Base-by-base conservation (phyloP, 1,284 basidiomycete genomes). In the Malassezia caprae region DNA sequence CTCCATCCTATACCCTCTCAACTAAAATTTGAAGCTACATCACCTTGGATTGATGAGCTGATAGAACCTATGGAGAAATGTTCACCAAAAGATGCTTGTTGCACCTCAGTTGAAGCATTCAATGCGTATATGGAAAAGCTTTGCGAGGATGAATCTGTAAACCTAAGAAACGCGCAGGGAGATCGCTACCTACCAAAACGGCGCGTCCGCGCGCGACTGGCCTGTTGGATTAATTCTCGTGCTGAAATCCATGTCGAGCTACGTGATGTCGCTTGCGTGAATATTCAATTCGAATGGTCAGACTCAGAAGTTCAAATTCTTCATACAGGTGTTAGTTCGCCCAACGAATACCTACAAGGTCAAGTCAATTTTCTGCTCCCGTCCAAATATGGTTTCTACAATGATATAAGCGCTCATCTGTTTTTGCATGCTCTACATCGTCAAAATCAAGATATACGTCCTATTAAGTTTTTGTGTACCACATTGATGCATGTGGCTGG, bases 11-110 rank as follows among this genome's bases (percentile, higher is more conserved):
- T 47, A 13, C 54, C 54, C 8, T 21, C 12, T 0, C 7, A 27
- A 15, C 54, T 56, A 4, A 26, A 12, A 1, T 56, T 56, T 21
- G 21, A 23, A 8, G 31, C 48, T 4, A 42, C 19, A 3, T 41
- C 54, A n/a, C 28, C 54, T 2, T 56, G 54, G 54, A 17, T 56
- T 19, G 54, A 42, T n/a, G 23, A 23, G 11, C 28, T 56, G 21
- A 15, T 31, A 7, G 23, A n/a, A 21, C 8, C 8, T 17, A 30
- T 3, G 5, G 8, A 23, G 12, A 15, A 11, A 35, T 17, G 27
- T 10, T 5, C 41, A 8, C 24, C n/a, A 2, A 24, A 24, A 28
- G 45, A 40, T 1, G 24, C 34, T 4, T 32, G 45, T 12, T 27
- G 15, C 1, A 19, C 11, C 6, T n/a, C 45, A 8, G 32, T 56